phyloP scores from a whole-genome alignment of 768 basidiomycete species.

The Amanita muscaria region DNA sequence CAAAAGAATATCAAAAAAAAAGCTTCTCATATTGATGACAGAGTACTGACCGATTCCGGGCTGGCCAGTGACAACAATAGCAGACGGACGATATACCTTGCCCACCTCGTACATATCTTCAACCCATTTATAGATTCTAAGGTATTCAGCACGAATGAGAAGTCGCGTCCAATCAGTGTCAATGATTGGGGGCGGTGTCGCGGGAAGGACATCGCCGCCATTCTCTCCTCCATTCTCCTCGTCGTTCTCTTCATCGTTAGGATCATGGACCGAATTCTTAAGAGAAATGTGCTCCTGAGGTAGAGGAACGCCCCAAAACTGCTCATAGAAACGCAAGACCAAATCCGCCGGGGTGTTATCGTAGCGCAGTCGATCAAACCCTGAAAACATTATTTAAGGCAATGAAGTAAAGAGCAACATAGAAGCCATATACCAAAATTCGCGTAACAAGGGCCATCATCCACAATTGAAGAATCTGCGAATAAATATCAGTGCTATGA shows the following conservation, averaged over 20 bases:
- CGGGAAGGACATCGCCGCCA: no score
- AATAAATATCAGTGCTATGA: slow-evolving; percentile 1
- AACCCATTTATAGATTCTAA: no score
- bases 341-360: neutral
- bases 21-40: no score
- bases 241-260: slow-evolving; percentile 1
- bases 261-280: neutral
- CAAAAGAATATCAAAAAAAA: no score
- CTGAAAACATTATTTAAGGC: neutral
- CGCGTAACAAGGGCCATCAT: slow-evolving; percentile 1
- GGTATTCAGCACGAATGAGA: no score
- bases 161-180: no score
- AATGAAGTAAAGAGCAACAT: slow-evolving; percentile 1
- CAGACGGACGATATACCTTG: no score
- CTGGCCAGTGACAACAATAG: no score
- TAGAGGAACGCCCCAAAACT: slow-evolving; percentile 2
- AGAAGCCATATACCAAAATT: slow-evolving; percentile 3
- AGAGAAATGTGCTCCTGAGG: slow-evolving; percentile 2
- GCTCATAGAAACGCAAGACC: neutral
- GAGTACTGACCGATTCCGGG: no score
- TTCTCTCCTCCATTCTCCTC: neutral
- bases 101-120: no score
- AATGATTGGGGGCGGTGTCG: no score
- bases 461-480: slow-evolving; percentile 1
- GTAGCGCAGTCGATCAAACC: neutral